Base-by-base conservation (phyloP, 2,329 filamentous ascomycete species). In the Exophiala xenobiotica region DNA sequence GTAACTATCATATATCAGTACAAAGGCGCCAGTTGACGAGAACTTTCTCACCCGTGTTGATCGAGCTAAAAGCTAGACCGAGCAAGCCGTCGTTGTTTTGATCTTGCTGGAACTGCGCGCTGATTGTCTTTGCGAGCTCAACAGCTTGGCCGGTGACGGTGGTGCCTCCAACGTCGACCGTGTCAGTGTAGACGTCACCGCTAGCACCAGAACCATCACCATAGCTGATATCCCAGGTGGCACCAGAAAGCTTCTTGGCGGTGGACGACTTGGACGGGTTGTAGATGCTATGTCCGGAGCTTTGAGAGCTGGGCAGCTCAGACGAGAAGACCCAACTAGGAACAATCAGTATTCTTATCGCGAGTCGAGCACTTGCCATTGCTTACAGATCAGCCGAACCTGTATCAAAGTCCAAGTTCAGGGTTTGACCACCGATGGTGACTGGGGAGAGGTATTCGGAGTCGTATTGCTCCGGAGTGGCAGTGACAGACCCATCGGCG, bases 351-450 rank as follows among this genome's bases (percentile, higher is more conserved):
- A 23, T 18, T 23, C 14, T 6, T 14, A 20, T 24, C 18, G 19
- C 12, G 11, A 7, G 14, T 27, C 7, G 16, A 38, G 44, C 33
- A 12, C 9, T 22, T 20, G 7, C 3, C 27, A 11, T 11, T 20
- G 26, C 78, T 71, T 68, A 82, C 85, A 87, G 78, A 69, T 87
- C 84, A 35, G 82, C 76, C 57, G 75, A 86, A 56, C 76, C 85
- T 11, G 87, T 90, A 59, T 90, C 87, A 54, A 90, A 78, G 64
- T 88, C 85, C 54, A 90, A 66, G 53, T 82, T 78, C 56, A 88
- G 65, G 2, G 72, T 78, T 60, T 85, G 81, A 64, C 78, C 70
- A 38, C 86, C 87, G 56, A 90, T 73, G 2, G 72, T 75, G 40
- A 90, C 80, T 0, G 83, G 80, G 49, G 79, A 76, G 23, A 84